Evolutionary conservation across 2,329 filamentous ascomycete species (phyloP).

Genomic region (Exophiala aquamarina): DNA sequence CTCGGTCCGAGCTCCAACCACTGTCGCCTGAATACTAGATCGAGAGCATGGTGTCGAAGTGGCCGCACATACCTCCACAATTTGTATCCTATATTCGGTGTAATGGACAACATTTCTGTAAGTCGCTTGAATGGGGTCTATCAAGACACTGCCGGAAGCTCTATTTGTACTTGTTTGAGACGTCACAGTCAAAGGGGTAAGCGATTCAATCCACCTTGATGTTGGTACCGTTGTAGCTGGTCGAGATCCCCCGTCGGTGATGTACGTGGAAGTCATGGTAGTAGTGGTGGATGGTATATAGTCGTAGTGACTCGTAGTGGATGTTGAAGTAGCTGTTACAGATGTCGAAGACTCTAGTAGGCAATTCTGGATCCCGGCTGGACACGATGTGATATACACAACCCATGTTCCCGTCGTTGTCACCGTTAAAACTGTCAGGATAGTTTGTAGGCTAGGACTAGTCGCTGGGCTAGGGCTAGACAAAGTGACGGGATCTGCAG

Average conservation of each 20-base stretch:
- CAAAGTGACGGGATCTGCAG: background rate
- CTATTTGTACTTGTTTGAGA: slow-evolving; percentile 6
- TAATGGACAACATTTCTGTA: slow-evolving; percentile 16
- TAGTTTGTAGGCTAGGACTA: too few species aligned
- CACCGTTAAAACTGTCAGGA: background rate
- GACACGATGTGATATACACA: background rate
- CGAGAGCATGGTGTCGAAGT: slow-evolving; percentile 14
- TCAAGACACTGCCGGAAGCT: slow-evolving; percentile 7
- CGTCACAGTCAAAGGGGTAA: background rate
- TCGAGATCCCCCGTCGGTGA: slow-evolving; percentile 9
- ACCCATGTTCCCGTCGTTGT: too few species aligned
- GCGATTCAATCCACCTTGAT: background rate
- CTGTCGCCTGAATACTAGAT: slow-evolving; percentile 11
- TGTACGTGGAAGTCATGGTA: background rate
- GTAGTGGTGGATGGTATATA: too few species aligned
- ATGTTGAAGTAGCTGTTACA: too few species aligned
- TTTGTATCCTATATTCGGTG: slow-evolving; percentile 18
- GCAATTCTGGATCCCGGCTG: background rate
- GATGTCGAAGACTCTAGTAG: too few species aligned
- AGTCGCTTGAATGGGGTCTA: slow-evolving; percentile 15
- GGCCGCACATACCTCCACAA: slow-evolving; percentile 17
- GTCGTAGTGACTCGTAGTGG: too few species aligned
- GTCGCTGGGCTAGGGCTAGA: background rate
- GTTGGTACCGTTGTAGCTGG: slow-evolving; percentile 5
- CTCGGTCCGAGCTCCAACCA: slow-evolving; percentile 13